A percentile compares a stretch with the other conserved stretches of the same genome.
phyloP scores from a whole-genome alignment of 2,329 filamentous ascomycete genomes.

The Trichoderma afroharzianum region DNA sequence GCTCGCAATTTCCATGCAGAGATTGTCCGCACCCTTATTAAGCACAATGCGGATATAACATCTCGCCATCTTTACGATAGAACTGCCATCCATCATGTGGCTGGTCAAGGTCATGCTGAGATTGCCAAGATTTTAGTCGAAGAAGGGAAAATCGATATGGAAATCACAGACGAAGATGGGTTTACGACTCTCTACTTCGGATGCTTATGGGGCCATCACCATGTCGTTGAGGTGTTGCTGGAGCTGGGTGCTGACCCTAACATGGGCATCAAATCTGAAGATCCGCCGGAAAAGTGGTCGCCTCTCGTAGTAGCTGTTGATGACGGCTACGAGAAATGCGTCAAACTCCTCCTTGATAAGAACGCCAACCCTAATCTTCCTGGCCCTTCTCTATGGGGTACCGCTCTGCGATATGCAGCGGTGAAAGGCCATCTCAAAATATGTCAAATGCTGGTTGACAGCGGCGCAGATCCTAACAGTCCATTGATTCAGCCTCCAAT shows the following conservation, averaged over 20 bases:
- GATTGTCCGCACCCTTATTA: constrained; percentile 9
- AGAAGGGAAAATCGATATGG: constrained; percentile 14
- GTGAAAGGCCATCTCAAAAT: constrained; percentile 14
- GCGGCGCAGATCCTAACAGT: constrained; percentile 23
- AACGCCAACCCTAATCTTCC: constrained; percentile 13
- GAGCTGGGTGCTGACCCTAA: constrained; percentile 16
- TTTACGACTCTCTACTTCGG: constrained; percentile 17
- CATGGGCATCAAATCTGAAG: constrained; percentile 16
- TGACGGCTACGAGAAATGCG: constrained; percentile 17
- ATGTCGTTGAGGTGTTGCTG: constrained; percentile 6
- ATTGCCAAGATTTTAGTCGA: constrained; percentile 16
- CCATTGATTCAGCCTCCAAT: constrained; percentile 14
- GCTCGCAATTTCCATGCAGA: constrained; percentile 15
- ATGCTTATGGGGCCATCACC: constrained; percentile 15
- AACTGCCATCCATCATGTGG: constrained; percentile 13
- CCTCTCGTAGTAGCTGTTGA: constrained; percentile 15
- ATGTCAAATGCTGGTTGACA: constrained; percentile 17
- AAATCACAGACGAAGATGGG: constrained; percentile 6
- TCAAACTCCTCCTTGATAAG: constrained; percentile 18
- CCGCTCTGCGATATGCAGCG: constrained; percentile 14
- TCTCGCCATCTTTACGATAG: neutral
- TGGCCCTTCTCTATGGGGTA: neutral
- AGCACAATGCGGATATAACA: constrained; percentile 8
- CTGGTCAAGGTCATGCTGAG: constrained; percentile 11
- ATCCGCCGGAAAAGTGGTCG: constrained; percentile 4